A percentile compares a stretch with the other conserved stretches of the same genome.
Evolutionary conservation across 208 protist genomes (phyloP).

Genomic region (Wallacemonas sp.): DNA sequence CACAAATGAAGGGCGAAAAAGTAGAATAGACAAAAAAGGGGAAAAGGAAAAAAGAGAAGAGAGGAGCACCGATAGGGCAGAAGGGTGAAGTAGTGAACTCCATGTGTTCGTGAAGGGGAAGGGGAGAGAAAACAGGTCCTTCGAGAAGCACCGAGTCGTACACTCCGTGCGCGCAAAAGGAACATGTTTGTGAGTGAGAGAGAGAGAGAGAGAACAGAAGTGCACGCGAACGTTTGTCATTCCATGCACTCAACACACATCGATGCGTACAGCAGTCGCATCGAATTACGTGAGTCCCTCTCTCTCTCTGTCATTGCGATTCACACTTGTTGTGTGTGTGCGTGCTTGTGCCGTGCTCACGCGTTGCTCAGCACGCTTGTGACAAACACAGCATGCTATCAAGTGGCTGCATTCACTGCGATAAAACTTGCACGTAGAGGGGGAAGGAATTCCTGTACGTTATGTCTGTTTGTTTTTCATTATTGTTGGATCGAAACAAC

Average conservation of each 20-base stretch:
- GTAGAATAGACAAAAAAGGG: conserved; percentile 4
- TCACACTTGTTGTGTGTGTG: too few relatives aligned
- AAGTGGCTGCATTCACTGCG: too few relatives aligned
- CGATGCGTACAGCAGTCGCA: too few relatives aligned
- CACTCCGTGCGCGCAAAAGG: too few relatives aligned
- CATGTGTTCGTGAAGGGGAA: background rate
- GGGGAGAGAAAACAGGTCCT: background rate
- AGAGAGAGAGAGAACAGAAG: background rate
- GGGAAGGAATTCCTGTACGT: background rate
- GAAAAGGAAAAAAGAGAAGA: background rate
- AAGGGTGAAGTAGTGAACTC: background rate
- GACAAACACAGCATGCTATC: too few relatives aligned
- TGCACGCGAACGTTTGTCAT: background rate
- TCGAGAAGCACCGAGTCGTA: too few relatives aligned
- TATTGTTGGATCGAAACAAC: too few relatives aligned
- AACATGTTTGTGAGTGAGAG: background rate
- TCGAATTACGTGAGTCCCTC: too few relatives aligned
- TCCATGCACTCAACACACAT: background rate
- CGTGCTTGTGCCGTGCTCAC: too few relatives aligned
- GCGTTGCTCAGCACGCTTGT: too few relatives aligned
- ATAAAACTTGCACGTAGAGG: too few relatives aligned
- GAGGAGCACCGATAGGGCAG: background rate
- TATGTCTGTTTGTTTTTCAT: conserved; percentile 3
- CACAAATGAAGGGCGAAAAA: background rate
- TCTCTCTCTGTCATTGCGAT: too few relatives aligned